Evolutionary conservation across 2,329 filamentous ascomycete species (phyloP).

Genomic region (Xylariaceae sp.): DNA sequence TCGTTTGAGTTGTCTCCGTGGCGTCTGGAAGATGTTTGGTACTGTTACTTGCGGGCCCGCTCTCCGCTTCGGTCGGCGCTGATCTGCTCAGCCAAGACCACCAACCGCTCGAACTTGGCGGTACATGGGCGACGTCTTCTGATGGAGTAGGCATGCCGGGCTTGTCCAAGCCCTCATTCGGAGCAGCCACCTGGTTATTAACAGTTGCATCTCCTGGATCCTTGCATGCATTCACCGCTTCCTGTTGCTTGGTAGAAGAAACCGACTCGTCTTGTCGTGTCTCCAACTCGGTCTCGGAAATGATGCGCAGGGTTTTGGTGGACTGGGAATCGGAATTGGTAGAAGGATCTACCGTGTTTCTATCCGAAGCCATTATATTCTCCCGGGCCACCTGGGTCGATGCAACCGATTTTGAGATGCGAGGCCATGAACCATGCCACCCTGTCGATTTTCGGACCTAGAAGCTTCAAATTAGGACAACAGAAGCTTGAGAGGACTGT

Average conservation of each 20-base stretch:
- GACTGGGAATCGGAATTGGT: conserved; percentile 32
- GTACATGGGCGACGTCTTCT: conserved; percentile 18
- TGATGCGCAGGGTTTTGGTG: conserved; percentile 28
- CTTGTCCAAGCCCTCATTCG: conserved; percentile 2
- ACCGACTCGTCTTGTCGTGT: conserved; percentile 28
- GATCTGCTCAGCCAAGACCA: conserved; percentile 46
- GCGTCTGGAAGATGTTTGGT: conserved; percentile 18
- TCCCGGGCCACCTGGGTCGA: conserved; percentile 57
- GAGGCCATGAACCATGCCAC: conserved; percentile 60
- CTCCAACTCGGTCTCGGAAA: conserved; percentile 26
- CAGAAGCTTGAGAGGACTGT: background rate
- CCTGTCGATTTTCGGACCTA: conserved; percentile 50
- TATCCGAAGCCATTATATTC: conserved; percentile 53
- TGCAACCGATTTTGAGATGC: conserved; percentile 49
- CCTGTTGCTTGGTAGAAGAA: conserved; percentile 16
- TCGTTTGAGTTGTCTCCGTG: conserved; percentile 18
- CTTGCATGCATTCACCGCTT: conserved; percentile 4
- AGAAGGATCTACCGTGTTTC: conserved; percentile 34
- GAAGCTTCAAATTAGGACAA: conserved; percentile 13
- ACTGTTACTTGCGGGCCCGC: conserved; percentile 9
- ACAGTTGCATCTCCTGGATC: conserved; percentile 1
- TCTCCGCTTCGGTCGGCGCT: conserved; percentile 17
- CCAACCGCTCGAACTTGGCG: conserved; percentile 44
- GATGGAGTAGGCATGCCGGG: conserved; percentile 6
- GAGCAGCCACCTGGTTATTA: background rate